Percentiles rank a stretch among this genome's conserved stretches.
Evolutionary conservation across 257 asterid genomes (phyloP).

Genomic region (Nicotiana attenuata): DNA sequence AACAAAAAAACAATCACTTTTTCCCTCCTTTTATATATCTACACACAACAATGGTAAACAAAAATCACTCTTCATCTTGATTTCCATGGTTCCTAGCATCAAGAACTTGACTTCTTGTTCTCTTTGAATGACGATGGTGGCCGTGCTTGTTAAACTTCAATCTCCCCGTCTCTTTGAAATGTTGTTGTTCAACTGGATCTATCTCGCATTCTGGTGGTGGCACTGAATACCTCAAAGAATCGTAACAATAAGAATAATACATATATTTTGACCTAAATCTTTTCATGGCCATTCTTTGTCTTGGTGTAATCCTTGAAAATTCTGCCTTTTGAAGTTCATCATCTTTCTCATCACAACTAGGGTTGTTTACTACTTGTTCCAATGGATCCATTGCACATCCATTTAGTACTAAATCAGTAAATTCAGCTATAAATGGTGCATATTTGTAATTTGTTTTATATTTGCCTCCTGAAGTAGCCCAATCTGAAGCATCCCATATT

Average conservation of each 20-base stretch:
- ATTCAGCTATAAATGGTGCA: slow-evolving; percentile 82
- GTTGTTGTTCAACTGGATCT: slow-evolving; percentile 40
- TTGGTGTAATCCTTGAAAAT: slow-evolving; percentile 35
- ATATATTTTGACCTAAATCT: slow-evolving; percentile 49
- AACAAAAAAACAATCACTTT: slow-evolving; percentile 6
- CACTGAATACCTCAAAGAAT: slow-evolving; percentile 45
- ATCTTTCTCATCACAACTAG: slow-evolving; percentile 23
- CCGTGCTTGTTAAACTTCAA: slow-evolving; percentile 42
- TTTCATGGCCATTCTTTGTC: slow-evolving; percentile 56
- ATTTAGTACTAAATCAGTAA: slow-evolving; percentile 65
- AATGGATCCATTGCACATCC: slow-evolving; percentile 70
- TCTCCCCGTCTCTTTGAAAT: slow-evolving; percentile 65
- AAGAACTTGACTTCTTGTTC: slow-evolving; percentile 29
- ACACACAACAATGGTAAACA: slow-evolving; percentile 11
- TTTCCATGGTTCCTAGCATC: slow-evolving; percentile 29
- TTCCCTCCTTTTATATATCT: background rate
- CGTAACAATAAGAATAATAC: slow-evolving; percentile 87
- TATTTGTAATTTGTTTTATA: slow-evolving; percentile 72
- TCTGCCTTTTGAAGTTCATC: slow-evolving; percentile 31
- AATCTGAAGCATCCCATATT: slow-evolving; percentile 93
- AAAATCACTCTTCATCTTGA: slow-evolving; percentile 36
- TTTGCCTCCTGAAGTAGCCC: slow-evolving; percentile 97
- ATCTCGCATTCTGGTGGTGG: slow-evolving; percentile 69
- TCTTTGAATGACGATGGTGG: slow-evolving; percentile 37
- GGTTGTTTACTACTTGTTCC: slow-evolving; percentile 44